Conservation (phyloP, 257 asterid genomes). For the Craterostigma plantagineum region DNA sequence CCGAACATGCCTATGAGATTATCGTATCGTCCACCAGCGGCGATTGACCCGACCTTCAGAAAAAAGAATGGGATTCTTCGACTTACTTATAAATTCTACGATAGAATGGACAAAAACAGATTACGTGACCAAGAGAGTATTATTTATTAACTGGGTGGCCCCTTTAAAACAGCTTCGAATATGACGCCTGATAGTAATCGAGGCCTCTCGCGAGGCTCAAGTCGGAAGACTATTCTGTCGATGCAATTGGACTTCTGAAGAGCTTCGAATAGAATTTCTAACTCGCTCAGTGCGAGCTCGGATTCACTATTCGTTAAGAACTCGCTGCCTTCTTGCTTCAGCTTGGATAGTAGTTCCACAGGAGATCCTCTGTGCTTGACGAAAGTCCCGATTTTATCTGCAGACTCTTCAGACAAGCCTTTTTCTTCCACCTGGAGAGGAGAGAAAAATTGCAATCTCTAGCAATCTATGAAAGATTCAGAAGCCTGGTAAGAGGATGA, state of each 20-base stretch:
- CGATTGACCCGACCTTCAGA: conserved; percentile 85
- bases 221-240: conserved; percentile 61
- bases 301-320: conserved; percentile 54
- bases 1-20: conserved; percentile 82
- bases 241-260: conserved; percentile 52
- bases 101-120: too few relatives aligned
- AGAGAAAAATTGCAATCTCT: conserved; percentile 8
- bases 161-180: conserved; percentile 91
- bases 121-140: neutral
- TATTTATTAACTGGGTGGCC: conserved; percentile 61
- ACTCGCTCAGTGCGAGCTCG: conserved; percentile 49
- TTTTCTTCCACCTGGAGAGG: conserved; percentile 61
- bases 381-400: conserved; percentile 63
- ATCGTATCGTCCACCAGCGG: conserved; percentile 96
- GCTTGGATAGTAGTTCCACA: conserved; percentile 42
- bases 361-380: conserved; percentile 80
- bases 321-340: conserved; percentile 51
- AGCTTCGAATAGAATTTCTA: conserved; percentile 68
- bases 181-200: conserved; percentile 94
- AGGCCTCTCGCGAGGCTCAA: conserved; percentile 97
- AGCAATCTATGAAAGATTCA: too few relatives aligned
- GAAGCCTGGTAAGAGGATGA: too few relatives aligned
- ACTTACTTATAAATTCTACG: too few relatives aligned
- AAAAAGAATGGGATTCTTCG: too few relatives aligned
- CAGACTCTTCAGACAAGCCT: conserved; percentile 63